A percentile compares a stretch with the other conserved stretches of the same genome.
These are phyloP conservation scores for Suillus bovinus DNA, from an alignment of 768 basidiomycete species.

Conservation along the genomic window DNA sequence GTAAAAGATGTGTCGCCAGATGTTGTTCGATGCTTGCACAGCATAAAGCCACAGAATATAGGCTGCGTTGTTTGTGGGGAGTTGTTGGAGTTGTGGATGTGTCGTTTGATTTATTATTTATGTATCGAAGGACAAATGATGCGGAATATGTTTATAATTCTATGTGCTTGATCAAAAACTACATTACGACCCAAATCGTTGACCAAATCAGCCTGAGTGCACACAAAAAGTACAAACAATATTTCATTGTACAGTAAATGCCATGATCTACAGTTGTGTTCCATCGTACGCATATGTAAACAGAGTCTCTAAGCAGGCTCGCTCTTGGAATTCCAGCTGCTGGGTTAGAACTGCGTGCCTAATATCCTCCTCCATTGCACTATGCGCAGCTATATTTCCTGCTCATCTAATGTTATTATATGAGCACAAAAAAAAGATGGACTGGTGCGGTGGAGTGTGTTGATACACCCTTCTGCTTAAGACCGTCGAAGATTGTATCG, in stretches of 20 bases:
- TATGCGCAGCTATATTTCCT: background rate
- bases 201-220: no score
- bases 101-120: no score
- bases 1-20: conserved; percentile 11
- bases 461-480: background rate
- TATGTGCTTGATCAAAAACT: no score
- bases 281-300: background rate
- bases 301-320: background rate
- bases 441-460: background rate
- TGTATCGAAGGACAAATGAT: no score
- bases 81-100: no score
- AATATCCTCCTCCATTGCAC: background rate
- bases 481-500: background rate
- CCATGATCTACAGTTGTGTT: background rate
- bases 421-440: background rate
- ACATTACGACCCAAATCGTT: no score
- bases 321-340: background rate
- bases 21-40: no score
- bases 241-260: background rate
- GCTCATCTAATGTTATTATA: background rate
- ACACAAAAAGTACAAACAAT: no score
- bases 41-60: no score
- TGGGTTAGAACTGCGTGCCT: background rate
- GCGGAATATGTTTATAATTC: no score
- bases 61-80: no score